Conservation (phyloP, 108 stramenopile species). For the Seminavis robusta region DNA sequence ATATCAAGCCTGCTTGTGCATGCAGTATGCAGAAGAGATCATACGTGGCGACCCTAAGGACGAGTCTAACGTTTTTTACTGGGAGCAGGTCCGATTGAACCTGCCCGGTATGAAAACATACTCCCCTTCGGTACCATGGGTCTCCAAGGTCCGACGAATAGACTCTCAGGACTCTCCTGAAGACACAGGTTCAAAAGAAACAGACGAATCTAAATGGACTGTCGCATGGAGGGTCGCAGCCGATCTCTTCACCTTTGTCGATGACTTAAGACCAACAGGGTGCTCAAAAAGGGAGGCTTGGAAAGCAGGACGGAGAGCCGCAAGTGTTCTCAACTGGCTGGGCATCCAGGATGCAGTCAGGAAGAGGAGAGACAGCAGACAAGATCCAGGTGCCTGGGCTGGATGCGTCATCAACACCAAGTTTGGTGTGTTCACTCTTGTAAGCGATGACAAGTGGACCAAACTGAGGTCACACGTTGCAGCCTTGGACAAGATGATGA, state of each 20-base stretch:
- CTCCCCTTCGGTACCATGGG: constrained; percentile 20
- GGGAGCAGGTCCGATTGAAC: constrained; percentile 20
- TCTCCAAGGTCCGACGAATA: constrained; percentile 14
- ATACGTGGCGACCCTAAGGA: constrained; percentile 24
- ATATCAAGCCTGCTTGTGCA: constrained; percentile 1
- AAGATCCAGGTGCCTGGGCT: constrained; percentile 36
- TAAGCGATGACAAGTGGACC: constrained; percentile 1
- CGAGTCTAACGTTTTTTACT: constrained; percentile 23
- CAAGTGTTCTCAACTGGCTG: constrained; percentile 7
- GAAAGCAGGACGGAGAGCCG: neutral
- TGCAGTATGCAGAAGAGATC: constrained; percentile 15
- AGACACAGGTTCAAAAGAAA: too few relatives aligned
- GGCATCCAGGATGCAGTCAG: constrained; percentile 41
- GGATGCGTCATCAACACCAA: constrained; percentile 10
- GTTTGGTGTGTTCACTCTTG: neutral
- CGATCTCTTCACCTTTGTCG: constrained; percentile 23
- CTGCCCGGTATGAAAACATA: constrained; percentile 24
- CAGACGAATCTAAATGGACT: too few relatives aligned
- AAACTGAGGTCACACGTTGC: neutral
- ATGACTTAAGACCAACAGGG: constrained; percentile 8
- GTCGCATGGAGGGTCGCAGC: constrained; percentile 1
- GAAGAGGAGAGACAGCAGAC: constrained; percentile 10
- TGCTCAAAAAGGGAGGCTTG: neutral
- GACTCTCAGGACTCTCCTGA: too few relatives aligned
- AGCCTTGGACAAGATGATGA: neutral